phyloP scores from a whole-genome alignment of 331 rosid genomes.

The Quercus phellos region DNA sequence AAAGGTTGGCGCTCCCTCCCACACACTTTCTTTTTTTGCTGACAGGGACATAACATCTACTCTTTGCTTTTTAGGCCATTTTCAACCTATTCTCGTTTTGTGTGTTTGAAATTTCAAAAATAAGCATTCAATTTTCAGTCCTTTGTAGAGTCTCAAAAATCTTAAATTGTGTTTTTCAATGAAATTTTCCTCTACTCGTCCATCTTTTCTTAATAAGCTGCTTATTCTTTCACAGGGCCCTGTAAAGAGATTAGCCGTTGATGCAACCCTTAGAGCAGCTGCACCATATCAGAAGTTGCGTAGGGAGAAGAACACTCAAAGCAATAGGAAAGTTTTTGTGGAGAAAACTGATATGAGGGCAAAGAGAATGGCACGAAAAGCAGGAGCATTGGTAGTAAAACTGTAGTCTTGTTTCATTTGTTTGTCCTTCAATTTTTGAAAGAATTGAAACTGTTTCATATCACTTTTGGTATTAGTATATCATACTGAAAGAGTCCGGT shows the following conservation, averaged over 20 bases:
- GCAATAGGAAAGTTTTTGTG: conserved; percentile 73
- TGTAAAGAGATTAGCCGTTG: conserved; percentile 91
- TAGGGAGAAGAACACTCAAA: conserved; percentile 64
- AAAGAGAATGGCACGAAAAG: conserved; percentile 99
- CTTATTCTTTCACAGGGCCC: conserved; percentile 60
- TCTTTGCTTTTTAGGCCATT: conserved; percentile 12
- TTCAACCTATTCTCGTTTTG: not conserved
- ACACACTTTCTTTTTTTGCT: not conserved
- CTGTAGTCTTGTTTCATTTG: conserved; percentile 15
- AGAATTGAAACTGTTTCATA: not conserved
- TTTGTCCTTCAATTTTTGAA: not conserved
- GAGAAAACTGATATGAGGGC: conserved; percentile 97
- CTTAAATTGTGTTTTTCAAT: not conserved
- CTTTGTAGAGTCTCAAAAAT: not conserved
- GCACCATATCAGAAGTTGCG: conserved; percentile 98
- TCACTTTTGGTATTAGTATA: not conserved
- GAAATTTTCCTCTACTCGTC: not conserved
- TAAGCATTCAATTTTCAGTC: not conserved
- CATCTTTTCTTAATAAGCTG: conserved; percentile 9
- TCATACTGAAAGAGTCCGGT: not conserved
- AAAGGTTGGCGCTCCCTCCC: conserved; percentile 44
- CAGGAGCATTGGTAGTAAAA: conserved; percentile 86
- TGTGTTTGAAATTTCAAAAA: not conserved
- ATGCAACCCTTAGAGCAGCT: conserved; percentile 98
- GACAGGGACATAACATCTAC: conserved; percentile 13